Evolutionary conservation across 2,329 filamentous ascomycete species (phyloP), one percentile per base, ranked within the genome.

Genomic region (Aspergillus ustus): DNA sequence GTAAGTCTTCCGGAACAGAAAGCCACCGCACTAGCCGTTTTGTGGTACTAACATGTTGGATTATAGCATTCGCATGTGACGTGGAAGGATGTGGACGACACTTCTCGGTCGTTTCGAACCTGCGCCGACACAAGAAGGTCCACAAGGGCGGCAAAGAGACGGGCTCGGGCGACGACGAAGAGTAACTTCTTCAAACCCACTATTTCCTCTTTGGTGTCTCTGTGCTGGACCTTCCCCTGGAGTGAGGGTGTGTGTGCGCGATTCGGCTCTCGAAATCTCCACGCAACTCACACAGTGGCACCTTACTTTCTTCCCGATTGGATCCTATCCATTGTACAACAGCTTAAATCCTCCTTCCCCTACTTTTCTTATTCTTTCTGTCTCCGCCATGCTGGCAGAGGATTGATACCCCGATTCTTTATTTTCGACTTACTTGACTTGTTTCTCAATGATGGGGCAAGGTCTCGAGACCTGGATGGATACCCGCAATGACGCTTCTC

Each of bases 101-200:
- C 73, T 98, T 99, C 78, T 98, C 94, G 0, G 95, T 98, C 28
- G 95, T 98, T 22, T 97, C 93, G 49, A 99, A 99, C 77, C 83
- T 98, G 59, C 89, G 95, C 67, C 87, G 95, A 71, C 95, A 99
- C 80, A 91, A 92, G 75, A 98, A 98, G 81, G 94, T 98, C 52
- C 95, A 99, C 84, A 95, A 93, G 79, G 89, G 89, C 61, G 77
- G 78, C 60, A 79, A 78, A 59, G 77, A 78, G 28, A 68, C 66
- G 19, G 74, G 69, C 40, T 78, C 77, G 17, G 72, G 73, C 17
- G 77, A 78, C 29, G 77, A 79, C n/a, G 77, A 80, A 53, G 75
- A 78, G 64, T 78, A 74, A 70, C 66, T 54, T 44, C 52, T 44
- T 40, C 20, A 51, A 59, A 55, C 31, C 34, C 43, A 59, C 48